Evolutionary conservation across 495 filamentous ascomycete species (phyloP), one percentile per base, ranked within the genome.

Genomic region (Hypoxylon lenormandii): DNA sequence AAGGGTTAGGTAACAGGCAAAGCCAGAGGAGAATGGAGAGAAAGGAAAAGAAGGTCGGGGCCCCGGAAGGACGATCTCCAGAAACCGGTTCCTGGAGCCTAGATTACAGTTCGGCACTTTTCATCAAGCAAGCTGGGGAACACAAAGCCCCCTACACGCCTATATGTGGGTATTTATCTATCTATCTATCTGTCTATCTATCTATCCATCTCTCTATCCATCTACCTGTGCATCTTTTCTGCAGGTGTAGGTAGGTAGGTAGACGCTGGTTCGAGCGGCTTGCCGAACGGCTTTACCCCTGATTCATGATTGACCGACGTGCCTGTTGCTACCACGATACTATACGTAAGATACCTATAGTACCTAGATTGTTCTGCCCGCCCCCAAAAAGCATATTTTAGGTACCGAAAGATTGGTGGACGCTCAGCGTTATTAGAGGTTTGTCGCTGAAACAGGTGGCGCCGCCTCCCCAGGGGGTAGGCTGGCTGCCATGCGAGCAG

Each of bases 31-130:
- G 50, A 28, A 28, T 7, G 26, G 26, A 28, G 7, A 28, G 3
- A 28, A 7, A 3, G 10, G 1, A 33, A 8, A 33, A 33, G 10
- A 8, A 72, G 28, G 60, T 60, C 64, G 59, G 69, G 55, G 58
- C 64, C 69, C 64, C 69, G 69, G 69, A 72, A 64, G 47, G 69
- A 59, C 64, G 54, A 64, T 72, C 69, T 72, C 69, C 69, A 72
- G 69, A 69, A 64, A 72, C 69, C 60, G 64, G 69, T 72, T 68
- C 57, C 69, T 72, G 58, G 64, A 72, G 58, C 58, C 49, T 54
- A 68, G 60, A 60, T 66, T 66, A 64, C 56, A 65, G 57, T 66
- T 67, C 69, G 69, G 69, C 64, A 72, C 69, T 72, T 72, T 64
- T 68, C 69, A 59, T 38, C 54, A 16, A 63, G 38, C 5, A 38